Evolutionary conservation across 345 rosid species (phyloP), one percentile per base, ranked within the genome.

Genomic region (Eutrema japonicum): DNA sequence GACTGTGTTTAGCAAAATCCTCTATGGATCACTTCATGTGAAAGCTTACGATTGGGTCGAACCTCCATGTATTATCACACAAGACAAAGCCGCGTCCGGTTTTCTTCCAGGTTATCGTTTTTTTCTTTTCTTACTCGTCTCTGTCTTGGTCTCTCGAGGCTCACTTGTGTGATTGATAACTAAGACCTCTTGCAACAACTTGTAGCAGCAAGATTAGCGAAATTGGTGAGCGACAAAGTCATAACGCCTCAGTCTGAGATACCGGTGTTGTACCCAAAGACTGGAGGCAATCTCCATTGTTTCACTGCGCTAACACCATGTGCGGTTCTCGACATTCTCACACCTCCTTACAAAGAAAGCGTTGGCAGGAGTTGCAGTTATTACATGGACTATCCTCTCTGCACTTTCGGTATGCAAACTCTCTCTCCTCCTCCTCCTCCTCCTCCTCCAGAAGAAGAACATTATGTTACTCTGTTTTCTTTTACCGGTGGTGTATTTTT

Each of bases 11-110:
- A 88, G 98, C 86, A 89, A 90, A 82, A 72, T 92, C 77, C 96
- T 95, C 3, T 95, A 88, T 48, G 98, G 99, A 4, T 92, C 99
- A 47, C 72, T 95, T 82, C 97, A 95, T 65, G 94, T 95, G 22
- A 92, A 92, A 83, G 96, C 91, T 55, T 95, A 92, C 56, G 99
- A 95, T 48, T 95, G 98, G 99, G 88, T 88, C 29, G 98, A 95
- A 42, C 98, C 99, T 79, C 73, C 93, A 10, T 62, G 79, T 73
- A 55, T 55, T 38, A 67, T 86, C 70, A 72, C 52, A 57, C 83
- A 88, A 78, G 79, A 69, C 80, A 79, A 69, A 36, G 75, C 57
- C 38, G 74, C 54, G 41, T 81, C 88, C 27, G 85, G 87, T 68
- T 70, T 16, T 62, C 71, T 75, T 57, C 73, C 69, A 87, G 86